These are phyloP conservation scores for Solanum chacoense DNA, from an alignment of 305 asterid species.

Conservation along the genomic window DNA sequence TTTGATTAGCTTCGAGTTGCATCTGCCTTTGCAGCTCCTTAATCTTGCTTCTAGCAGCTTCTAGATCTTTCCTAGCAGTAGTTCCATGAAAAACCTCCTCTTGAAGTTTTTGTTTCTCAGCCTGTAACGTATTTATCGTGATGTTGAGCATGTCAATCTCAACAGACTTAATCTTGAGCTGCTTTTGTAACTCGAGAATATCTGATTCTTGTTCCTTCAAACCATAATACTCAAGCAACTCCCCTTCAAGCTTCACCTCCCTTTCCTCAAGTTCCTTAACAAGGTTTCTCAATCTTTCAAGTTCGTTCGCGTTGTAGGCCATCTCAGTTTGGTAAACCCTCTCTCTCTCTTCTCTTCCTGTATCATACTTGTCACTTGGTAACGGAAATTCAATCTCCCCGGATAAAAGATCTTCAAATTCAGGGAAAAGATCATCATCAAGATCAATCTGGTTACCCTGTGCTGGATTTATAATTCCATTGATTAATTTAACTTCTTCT, in stretches of 20 bases:
- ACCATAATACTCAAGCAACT: slow-evolving; percentile 82
- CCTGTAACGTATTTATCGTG: slow-evolving; percentile 69
- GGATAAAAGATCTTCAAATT: slow-evolving; percentile 60
- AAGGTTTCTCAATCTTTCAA: slow-evolving; percentile 54
- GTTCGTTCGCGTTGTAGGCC: slow-evolving; percentile 66
- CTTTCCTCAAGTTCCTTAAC: slow-evolving; percentile 82
- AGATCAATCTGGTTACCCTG: slow-evolving; percentile 30
- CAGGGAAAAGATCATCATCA: slow-evolving; percentile 69
- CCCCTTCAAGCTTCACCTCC: slow-evolving; percentile 91
- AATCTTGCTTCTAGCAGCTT: slow-evolving; percentile 58
- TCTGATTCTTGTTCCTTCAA: slow-evolving; percentile 85
- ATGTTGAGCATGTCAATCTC: slow-evolving; percentile 86
- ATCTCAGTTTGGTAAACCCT: slow-evolving; percentile 53
- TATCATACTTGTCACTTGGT: slow-evolving; percentile 52
- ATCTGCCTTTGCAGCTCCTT: slow-evolving; percentile 80
- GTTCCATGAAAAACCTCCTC: slow-evolving; percentile 68
- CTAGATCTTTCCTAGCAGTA: slow-evolving; percentile 56
- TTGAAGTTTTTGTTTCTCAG: slow-evolving; percentile 85
- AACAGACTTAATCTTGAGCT: slow-evolving; percentile 71
- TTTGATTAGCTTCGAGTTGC: slow-evolving; percentile 89
- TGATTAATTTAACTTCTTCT: slow-evolving; percentile 84
- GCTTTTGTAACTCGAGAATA: slow-evolving; percentile 64
- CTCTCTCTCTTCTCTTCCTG: slow-evolving; percentile 41
- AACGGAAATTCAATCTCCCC: slow-evolving; percentile 74
- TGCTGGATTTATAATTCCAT: slow-evolving; percentile 52